These are phyloP conservation scores for Monosporascus ibericus DNA, from an alignment of 2,329 filamentous ascomycete species.

Conservation along the genomic window DNA sequence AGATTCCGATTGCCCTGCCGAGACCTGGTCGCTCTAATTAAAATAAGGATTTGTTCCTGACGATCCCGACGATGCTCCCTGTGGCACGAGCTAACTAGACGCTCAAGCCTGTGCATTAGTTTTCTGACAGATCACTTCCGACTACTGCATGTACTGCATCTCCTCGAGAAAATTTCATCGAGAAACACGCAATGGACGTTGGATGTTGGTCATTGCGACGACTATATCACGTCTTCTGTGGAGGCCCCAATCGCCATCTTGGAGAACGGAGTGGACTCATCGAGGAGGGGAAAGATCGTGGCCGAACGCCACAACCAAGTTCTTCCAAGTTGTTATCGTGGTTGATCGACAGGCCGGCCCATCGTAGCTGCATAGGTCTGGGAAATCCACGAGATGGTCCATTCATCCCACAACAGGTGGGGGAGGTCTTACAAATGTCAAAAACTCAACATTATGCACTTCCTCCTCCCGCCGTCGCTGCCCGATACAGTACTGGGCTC, in stretches of 20 bases:
- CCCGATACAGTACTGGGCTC: neutral
- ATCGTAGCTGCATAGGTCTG: neutral
- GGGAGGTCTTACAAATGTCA: neutral
- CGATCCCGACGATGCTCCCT: too few species aligned
- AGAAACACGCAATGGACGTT: too few species aligned
- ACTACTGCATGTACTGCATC: too few species aligned
- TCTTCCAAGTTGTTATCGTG: neutral
- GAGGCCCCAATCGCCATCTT: neutral
- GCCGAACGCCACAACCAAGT: neutral
- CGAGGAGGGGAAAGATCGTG: neutral
- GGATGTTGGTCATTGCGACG: too few species aligned
- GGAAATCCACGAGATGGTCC: neutral
- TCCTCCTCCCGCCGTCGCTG: neutral
- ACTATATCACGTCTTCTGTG: too few species aligned
- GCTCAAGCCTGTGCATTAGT: too few species aligned
- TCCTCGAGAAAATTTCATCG: too few species aligned
- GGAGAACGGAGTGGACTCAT: neutral
- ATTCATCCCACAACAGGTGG: neutral
- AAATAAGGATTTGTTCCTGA: too few species aligned
- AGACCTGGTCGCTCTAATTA: neutral
- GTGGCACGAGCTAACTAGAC: too few species aligned
- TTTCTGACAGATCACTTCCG: too few species aligned
- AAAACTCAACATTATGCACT: neutral
- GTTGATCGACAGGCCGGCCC: neutral
- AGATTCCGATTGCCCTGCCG: neutral